A percentile compares a stretch with the other conserved stretches of the same genome.
Evolutionary conservation across 495 filamentous ascomycete species (phyloP).

Genomic region (Paragyromitra xinjiangensis): DNA sequence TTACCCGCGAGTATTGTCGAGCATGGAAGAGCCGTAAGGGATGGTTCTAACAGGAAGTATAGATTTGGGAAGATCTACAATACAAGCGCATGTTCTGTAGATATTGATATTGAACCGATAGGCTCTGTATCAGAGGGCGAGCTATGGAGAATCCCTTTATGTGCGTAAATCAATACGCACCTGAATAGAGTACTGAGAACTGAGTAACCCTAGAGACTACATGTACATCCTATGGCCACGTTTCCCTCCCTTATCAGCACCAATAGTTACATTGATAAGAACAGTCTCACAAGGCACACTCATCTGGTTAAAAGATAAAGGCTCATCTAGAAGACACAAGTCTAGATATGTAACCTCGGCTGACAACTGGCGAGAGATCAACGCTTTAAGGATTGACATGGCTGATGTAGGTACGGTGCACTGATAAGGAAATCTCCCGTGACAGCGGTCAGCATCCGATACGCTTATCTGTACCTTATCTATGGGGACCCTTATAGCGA

Average conservation of each 20-base stretch:
- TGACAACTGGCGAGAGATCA: not conserved
- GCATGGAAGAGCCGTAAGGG: too few species aligned
- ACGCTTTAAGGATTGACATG: not conserved
- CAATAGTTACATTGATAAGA: not conserved
- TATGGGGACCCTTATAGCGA: not conserved
- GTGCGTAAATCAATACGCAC: not conserved
- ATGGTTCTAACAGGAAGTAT: too few species aligned
- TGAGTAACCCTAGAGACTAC: not conserved
- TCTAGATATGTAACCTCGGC: not conserved
- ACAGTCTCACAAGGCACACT: not conserved
- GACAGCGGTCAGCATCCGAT: not conserved
- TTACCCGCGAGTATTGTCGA: too few species aligned
- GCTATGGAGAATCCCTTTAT: not conserved
- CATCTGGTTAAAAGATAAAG: slow-evolving; percentile 8
- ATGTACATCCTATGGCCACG: not conserved
- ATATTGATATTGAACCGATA: too few species aligned
- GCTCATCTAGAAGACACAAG: not conserved
- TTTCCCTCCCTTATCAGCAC: not conserved
- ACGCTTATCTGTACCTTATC: slow-evolving; percentile 27
- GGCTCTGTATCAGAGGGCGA: too few species aligned
- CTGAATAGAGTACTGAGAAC: not conserved
- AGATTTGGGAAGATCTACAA: too few species aligned
- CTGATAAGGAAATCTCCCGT: slow-evolving; percentile 6
- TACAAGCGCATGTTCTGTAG: too few species aligned
- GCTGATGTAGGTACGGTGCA: not conserved